Conservation (phyloP, 2,329 filamentous ascomycete species). For the Aspergillus unguis region DNA sequence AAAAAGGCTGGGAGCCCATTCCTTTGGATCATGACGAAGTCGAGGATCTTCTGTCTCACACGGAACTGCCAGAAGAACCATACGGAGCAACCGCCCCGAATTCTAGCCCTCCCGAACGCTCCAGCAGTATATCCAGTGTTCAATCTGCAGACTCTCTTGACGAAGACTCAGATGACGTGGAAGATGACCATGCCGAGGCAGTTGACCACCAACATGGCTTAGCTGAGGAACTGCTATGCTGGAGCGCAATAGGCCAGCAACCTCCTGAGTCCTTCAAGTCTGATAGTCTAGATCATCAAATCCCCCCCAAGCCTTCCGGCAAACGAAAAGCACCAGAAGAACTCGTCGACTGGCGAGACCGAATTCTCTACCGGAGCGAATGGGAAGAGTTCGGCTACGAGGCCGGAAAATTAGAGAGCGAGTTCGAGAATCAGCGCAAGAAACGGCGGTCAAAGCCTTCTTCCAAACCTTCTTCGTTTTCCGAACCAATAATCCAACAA, state of each 20-base stretch:
- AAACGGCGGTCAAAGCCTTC: constrained; percentile 19
- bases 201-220: constrained; percentile 47
- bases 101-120: background rate
- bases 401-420: constrained; percentile 26
- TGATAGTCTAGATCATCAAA: constrained; percentile 21
- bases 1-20: constrained; percentile 28
- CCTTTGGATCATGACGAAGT: constrained; percentile 42
- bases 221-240: constrained; percentile 47
- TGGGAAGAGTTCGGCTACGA: constrained; percentile 49
- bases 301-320: constrained; percentile 19
- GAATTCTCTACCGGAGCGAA: constrained; percentile 44
- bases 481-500: background rate
- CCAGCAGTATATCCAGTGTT: background rate
- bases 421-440: constrained; percentile 30
- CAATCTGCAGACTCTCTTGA: constrained; percentile 2
- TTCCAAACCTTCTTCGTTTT: background rate
- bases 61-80: constrained; percentile 7
- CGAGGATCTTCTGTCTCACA: constrained; percentile 37
- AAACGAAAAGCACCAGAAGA: constrained; percentile 37
- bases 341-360: constrained; percentile 48
- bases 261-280: constrained; percentile 20
- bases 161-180: constrained; percentile 24
- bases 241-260: constrained; percentile 38
- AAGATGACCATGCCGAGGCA: constrained; percentile 46
- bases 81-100: constrained; percentile 11